Base-by-base conservation (phyloP, 164 flowering plant species). In the Cinnamomum chago region DNA sequence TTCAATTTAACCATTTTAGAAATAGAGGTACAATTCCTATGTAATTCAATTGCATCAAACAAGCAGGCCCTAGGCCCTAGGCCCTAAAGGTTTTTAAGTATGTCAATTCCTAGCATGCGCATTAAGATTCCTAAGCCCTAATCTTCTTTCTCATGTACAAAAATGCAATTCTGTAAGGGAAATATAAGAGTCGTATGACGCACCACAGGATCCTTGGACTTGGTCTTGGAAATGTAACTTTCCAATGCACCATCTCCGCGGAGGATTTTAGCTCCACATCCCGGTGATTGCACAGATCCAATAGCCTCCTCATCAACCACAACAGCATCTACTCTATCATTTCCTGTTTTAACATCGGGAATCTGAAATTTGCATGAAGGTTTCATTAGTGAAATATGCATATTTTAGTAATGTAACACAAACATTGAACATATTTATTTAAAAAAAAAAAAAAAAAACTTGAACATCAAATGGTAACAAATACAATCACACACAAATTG, bases 221-320 rank as follows among this genome's bases (percentile, higher is more conserved):
- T 88, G 50, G 81, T 52, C 77, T 86, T 84, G 24, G 87, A 84
- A 33, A 90, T 86, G 81, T 85, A 92, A 3, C 78, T 75, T 67
- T 91, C 90, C 79, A 95, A 82, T 72, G 98, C 98, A 73, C 93
- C 92, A 62, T 90, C 94, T 70, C 99, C 99, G 28, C 86, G 87
- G 33, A 93, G 92, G 78, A 95, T 84, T 79, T 92, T 93, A 20
- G 92, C 96, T 69, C 99, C 99, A 77, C 85, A 76, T 66, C 96
- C 97, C 60, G 79, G 79, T 27, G 84, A 50, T 68, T 83, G 71
- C 24, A 79, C 77, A 58, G 90, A 81, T 6, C 97, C 97, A 52
- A 93, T 86, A 67, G 98, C 85, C 72, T 90, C 97, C 77, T 92
- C 94, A 80, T 95, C 98, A 68, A 95, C 85, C 50, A 93, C 90